Conservation (phyloP, 768 basidiomycete species). For the Plicaturopsis crispa region DNA sequence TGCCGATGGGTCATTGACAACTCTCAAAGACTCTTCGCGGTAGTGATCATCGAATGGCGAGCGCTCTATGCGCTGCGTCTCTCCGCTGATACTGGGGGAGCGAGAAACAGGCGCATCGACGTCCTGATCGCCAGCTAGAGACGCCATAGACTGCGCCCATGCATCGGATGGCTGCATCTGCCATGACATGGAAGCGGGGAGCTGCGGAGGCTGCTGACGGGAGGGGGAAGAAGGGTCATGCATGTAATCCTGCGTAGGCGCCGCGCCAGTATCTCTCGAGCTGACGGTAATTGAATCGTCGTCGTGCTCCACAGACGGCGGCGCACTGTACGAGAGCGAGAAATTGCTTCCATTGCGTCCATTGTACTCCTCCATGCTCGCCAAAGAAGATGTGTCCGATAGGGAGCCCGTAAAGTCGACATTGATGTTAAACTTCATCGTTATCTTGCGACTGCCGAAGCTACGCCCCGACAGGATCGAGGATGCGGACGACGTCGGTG, state of each 20-base stretch:
- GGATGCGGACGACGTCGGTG: conserved; percentile 59
- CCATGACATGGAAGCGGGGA: not conserved
- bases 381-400: conserved; percentile 80
- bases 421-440: conserved; percentile 64
- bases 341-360: conserved; percentile 51
- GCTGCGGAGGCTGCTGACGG: conserved; percentile 2
- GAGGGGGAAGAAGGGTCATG: too few species aligned
- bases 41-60: conserved; percentile 23
- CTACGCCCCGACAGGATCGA: conserved; percentile 61
- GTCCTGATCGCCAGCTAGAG: not conserved
- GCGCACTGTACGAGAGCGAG: conserved; percentile 41
- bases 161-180: not conserved
- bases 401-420: conserved; percentile 91
- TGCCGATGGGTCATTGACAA: conserved; percentile 33
- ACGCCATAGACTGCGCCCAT: too few species aligned
- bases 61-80: not conserved
- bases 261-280: conserved; percentile 48
- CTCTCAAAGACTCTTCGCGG: conserved; percentile 16
- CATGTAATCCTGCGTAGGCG: too few species aligned
- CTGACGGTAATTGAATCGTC: conserved; percentile 75
- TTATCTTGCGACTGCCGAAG: conserved; percentile 68
- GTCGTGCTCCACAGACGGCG: conserved; percentile 38
- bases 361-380: conserved; percentile 68
- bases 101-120: not conserved
- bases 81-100: not conserved